Conservation (phyloP, 1,139 yeast species). For the Citeromyces hawaiiensis region DNA sequence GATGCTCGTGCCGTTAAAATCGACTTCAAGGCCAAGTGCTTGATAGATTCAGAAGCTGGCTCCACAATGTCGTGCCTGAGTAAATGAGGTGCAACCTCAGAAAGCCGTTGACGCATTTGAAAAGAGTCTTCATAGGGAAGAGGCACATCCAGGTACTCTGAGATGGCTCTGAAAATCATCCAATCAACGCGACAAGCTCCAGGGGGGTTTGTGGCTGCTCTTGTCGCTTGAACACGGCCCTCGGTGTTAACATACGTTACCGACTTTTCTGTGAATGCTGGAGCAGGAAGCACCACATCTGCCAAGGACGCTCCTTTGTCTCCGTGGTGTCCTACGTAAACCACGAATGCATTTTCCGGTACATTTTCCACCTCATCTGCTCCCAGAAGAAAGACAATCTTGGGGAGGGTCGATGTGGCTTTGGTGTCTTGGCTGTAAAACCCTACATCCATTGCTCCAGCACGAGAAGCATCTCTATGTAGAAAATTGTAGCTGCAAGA, state of each 20-base stretch:
- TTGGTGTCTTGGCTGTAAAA: conserved; percentile 43
- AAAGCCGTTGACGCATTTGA: conserved; percentile 58
- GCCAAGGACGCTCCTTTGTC: conserved; percentile 83
- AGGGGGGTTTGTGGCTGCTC: conserved; percentile 87
- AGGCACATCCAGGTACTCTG: conserved; percentile 60
- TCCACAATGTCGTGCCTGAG: conserved; percentile 68
- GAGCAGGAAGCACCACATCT: conserved; percentile 77
- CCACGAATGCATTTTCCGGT: conserved; percentile 79
- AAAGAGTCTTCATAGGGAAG: conserved; percentile 71
- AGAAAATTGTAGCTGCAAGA: conserved; percentile 62
- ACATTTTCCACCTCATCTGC: conserved; percentile 73
- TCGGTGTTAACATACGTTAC: conserved; percentile 88
- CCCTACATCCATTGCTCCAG: conserved; percentile 79
- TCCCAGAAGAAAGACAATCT: conserved; percentile 68
- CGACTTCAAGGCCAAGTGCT: conserved; percentile 43
- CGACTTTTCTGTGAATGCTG: conserved; percentile 81
- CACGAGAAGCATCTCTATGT: conserved; percentile 81
- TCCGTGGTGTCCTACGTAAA: conserved; percentile 91
- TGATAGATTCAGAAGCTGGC: conserved; percentile 46
- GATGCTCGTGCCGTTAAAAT: conserved; percentile 18
- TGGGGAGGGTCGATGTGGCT: conserved; percentile 41
- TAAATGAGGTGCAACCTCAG: conserved; percentile 73
- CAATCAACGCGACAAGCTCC: conserved; percentile 90
- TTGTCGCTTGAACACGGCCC: conserved; percentile 76
- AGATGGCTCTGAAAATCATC: conserved; percentile 76